Percentiles rank a stretch among this genome's conserved stretches.
phyloP scores from a whole-genome alignment of 352 stramenopile species.

The Globisporangium paroecandrum region DNA sequence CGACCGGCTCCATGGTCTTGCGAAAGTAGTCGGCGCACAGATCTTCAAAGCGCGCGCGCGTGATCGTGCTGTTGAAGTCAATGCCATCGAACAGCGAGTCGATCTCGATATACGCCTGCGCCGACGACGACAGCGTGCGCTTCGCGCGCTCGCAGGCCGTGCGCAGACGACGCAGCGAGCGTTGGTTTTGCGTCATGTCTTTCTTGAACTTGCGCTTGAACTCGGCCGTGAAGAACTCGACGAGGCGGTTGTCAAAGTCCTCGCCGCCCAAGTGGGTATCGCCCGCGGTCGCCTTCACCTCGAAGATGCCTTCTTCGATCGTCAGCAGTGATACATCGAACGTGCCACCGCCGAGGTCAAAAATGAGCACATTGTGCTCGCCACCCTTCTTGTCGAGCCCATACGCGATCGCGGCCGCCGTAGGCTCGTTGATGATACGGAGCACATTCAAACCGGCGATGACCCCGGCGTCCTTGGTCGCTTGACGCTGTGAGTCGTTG shows the following conservation, averaged over 20 bases:
- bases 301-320: conserved; percentile 93
- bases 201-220: conserved; percentile 88
- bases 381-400: conserved; percentile 93
- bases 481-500: conserved; percentile 92
- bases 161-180: conserved; percentile 82
- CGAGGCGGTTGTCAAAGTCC: conserved; percentile 91
- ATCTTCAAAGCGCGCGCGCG: conserved; percentile 88
- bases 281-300: conserved; percentile 90
- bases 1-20: conserved; percentile 85
- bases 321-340: conserved; percentile 91
- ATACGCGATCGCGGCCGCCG: conserved; percentile 93
- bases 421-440: conserved; percentile 96
- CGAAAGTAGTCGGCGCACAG: conserved; percentile 91
- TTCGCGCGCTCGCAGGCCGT: conserved; percentile 93
- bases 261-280: conserved; percentile 90
- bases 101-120: conserved; percentile 89
- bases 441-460: conserved; percentile 93
- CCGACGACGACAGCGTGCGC: conserved; percentile 84
- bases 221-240: conserved; percentile 87
- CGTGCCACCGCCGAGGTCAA: conserved; percentile 56
- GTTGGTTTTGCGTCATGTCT: conserved; percentile 78
- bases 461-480: conserved; percentile 89
- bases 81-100: conserved; percentile 91
- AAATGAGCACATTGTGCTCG: conserved; percentile 93
- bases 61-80: conserved; percentile 92